Base-by-base conservation (phyloP, 306 rosid genomes). In the Sicyos baderoa region DNA sequence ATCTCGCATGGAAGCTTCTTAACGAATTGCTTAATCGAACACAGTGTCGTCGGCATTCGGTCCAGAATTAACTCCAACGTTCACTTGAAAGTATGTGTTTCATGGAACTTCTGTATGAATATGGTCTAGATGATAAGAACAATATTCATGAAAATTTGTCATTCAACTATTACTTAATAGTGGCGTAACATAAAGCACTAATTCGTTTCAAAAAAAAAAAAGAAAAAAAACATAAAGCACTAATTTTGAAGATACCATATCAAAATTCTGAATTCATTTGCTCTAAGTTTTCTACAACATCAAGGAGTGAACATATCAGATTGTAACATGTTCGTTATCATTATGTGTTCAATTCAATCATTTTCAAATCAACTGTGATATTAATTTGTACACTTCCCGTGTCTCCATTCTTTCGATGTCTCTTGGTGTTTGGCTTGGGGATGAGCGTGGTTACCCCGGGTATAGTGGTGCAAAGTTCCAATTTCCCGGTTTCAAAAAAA, bases 1-100 rank as follows among this genome's bases (percentile, higher is more conserved):
- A 68, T 93, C 75, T 85, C 95, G 29, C 98, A 88, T 66, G 97
- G 98, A 78, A 93, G 96, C 91, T 93, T 93, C 81, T 80, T 93
- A 80, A 84, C 79, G 17, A 75, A 81, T 68, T 54, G 91, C 76
- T 70, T 83, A 62, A 89, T 93, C 67, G 98, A 89, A 88, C 98
- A 89, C 42, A 87, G 93, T 69, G 95, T 93, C 18, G 84, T 93
- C 69, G 98, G 98, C 54, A 89, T 89, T 75, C 77, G 97, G 79
- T 93, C 97, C 81, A 79, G 91, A 85, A 85, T 93, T 72, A 85
- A 84, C 76, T 80, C 93, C 42, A 83, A 88, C 16, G 93, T 77
- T 63, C 93, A 88, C 79, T 79, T 93, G 65, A 93, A 93, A 96
- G 98, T 93, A 71, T 47, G 85, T 73, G 63, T 37, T n/a, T 22